phyloP scores from a whole-genome alignment of 768 basidiomycete genomes.

The Pholiota molesta region DNA sequence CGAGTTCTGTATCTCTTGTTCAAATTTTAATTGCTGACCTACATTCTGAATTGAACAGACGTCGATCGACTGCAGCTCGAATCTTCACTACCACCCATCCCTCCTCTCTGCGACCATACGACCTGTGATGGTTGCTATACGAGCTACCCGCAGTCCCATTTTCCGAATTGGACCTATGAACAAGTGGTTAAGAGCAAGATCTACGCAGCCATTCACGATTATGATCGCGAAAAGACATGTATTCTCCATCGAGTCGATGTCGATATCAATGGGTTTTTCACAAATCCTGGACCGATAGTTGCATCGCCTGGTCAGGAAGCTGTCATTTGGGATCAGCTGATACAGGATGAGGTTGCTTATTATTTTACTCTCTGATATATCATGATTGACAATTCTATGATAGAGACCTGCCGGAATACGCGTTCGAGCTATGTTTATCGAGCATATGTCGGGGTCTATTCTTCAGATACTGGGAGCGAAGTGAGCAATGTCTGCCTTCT shows the following conservation, averaged over 20 bases:
- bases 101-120: slow-evolving; percentile 38
- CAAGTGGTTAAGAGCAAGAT: slow-evolving; percentile 49
- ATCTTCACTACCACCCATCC: slow-evolving; percentile 35
- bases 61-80: slow-evolving; percentile 38
- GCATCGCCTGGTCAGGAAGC: slow-evolving; percentile 27
- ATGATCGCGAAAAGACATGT: slow-evolving; percentile 29
- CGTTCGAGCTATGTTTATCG: slow-evolving; percentile 56
- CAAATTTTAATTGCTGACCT: no score
- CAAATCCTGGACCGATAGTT: slow-evolving; percentile 27
- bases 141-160: slow-evolving; percentile 47
- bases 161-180: slow-evolving; percentile 57
- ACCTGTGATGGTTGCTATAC: slow-evolving; percentile 43
- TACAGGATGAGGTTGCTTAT: slow-evolving; percentile 35
- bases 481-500: slow-evolving; percentile 33
- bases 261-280: slow-evolving; percentile 39
- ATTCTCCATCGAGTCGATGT: slow-evolving; percentile 46
- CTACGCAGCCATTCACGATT: slow-evolving; percentile 36
- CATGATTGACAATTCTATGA: not conserved
- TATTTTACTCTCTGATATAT: not conserved
- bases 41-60: no score
- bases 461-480: slow-evolving; percentile 63
- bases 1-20: no score
- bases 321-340: slow-evolving; percentile 41
- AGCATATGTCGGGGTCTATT: slow-evolving; percentile 53
- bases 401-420: slow-evolving; percentile 41